Evolutionary conservation across 768 basidiomycete genomes (phyloP), one percentile per base, ranked within the genome.

Genomic region (Russula abietina): DNA sequence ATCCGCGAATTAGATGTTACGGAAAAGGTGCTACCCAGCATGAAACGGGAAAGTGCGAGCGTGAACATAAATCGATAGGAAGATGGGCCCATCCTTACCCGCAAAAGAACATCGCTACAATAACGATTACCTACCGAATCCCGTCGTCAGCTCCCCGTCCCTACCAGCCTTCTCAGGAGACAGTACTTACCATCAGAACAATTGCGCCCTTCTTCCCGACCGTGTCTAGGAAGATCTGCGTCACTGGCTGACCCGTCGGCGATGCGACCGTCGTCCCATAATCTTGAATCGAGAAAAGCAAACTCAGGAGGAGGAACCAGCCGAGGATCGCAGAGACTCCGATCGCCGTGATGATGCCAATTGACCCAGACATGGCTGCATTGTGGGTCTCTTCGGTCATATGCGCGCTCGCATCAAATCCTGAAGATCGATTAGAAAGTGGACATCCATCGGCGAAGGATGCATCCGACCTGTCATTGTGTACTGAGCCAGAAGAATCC

Each of bases 381-480:
- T 81, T 87, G 53, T 75, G 82, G 0, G 89, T 92, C 73, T 92
- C 89, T 73, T 91, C 89, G 0, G 86, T 87, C 86, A 88, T 86
- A 84, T 87, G 61, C 56, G 87, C 81, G 70, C 87, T 82, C 17
- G 88, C 88, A 69, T 90, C 88, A 70, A 87, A 90, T 2, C 86
- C 87, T 85, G 54, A 5, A 46, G 66, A 24, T n/a, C 7, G 4
- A 14, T 11, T 48, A 55, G 17, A 24, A 41, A 28, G 33, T 3
- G n/a, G 8, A 9, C 7, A 12, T 33, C 28, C 9, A 2, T 45
- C 55, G 36, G 5, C 5, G 10, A 36, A 10, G n/a, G 11, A 38
- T 24, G 32, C 10, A 9, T 9, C 77, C 22, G 68, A 83, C 84
- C 87, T 30, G 86, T 88, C 24, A 91, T 71, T 0, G 87, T 89